phyloP scores from a whole-genome alignment of 352 stramenopile species.

The Globisporangium middletonii region DNA sequence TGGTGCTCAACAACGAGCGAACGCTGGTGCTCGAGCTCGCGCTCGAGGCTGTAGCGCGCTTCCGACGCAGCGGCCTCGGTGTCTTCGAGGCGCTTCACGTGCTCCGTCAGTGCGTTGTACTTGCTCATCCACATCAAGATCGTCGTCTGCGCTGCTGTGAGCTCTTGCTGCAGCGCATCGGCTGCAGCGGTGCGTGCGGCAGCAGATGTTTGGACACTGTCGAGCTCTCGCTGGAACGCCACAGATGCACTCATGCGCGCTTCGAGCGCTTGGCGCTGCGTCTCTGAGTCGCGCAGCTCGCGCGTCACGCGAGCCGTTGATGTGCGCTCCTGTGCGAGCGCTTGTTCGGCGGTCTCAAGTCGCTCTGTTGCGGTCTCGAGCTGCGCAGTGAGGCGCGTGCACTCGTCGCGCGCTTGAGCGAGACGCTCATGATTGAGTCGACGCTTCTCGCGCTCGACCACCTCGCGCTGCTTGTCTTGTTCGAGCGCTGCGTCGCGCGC shows the following conservation, averaged over 20 bases:
- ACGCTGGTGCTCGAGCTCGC: slow-evolving; percentile 10
- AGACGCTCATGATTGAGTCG: slow-evolving; percentile 20
- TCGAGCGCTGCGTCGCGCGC: slow-evolving; percentile 30
- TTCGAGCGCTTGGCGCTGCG: not conserved
- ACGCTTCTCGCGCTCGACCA: slow-evolving; percentile 23
- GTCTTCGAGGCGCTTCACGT: slow-evolving; percentile 27
- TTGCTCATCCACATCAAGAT: slow-evolving; percentile 75
- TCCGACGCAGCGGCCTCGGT: slow-evolving; percentile 20
- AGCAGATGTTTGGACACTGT: not conserved
- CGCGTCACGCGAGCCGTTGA: not conserved
- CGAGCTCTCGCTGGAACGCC: slow-evolving; percentile 1
- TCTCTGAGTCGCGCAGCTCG: not conserved
- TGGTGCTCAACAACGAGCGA: not conserved
- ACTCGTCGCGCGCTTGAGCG: slow-evolving; percentile 19
- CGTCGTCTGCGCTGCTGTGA: slow-evolving; percentile 46
- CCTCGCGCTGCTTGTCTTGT: slow-evolving; percentile 25
- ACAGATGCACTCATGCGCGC: not conserved
- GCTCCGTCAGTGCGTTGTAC: slow-evolving; percentile 32
- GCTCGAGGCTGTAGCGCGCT: slow-evolving; percentile 26
- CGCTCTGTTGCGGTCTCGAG: slow-evolving; percentile 3
- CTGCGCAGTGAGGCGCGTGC: slow-evolving; percentile 14
- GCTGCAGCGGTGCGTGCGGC: not conserved
- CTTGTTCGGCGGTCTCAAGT: not conserved
- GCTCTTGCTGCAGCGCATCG: slow-evolving; percentile 23
- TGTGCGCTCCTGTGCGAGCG: not conserved